phyloP scores from a whole-genome alignment of 202 grass and related monocot species.

The Miscanthus sacchariflorus region DNA sequence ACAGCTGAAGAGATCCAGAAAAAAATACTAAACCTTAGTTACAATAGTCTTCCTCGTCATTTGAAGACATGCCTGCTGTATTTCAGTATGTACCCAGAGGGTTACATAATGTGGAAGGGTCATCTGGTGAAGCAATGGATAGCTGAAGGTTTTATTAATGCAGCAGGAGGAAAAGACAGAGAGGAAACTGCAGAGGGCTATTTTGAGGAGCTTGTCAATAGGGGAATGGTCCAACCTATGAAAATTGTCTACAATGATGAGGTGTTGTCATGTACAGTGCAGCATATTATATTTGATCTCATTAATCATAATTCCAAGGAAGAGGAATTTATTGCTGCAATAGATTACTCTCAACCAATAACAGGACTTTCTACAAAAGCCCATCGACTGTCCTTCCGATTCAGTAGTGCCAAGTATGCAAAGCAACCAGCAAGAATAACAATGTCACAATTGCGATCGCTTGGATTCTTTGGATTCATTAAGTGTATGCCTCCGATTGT shows the following conservation, averaged over 20 bases:
- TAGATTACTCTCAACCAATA: neutral
- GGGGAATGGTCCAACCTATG: neutral
- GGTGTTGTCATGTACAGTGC: slow-evolving; percentile 22
- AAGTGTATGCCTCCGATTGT: slow-evolving; percentile 10
- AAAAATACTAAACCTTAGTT: slow-evolving; percentile 17
- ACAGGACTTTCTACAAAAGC: neutral
- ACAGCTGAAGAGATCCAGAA: neutral
- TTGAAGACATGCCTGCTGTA: slow-evolving; percentile 38
- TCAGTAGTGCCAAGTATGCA: slow-evolving; percentile 31
- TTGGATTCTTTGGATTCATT: slow-evolving; percentile 15
- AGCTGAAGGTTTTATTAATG: slow-evolving; percentile 19
- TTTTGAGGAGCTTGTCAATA: neutral
- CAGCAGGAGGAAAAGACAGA: neutral
- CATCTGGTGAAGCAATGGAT: slow-evolving; percentile 23
- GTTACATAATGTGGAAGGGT: neutral
- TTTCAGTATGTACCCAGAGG: slow-evolving; percentile 32
- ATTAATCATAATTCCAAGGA: neutral
- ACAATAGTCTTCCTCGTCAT: neutral
- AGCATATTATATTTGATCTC: slow-evolving; percentile 12
- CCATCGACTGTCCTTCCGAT: slow-evolving; percentile 29
- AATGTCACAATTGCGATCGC: slow-evolving; percentile 12
- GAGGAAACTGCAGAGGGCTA: slow-evolving; percentile 10
- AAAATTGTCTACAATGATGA: neutral
- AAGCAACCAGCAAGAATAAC: slow-evolving; percentile 1
- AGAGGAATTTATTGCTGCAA: slow-evolving; percentile 1